Evolutionary conservation across 148 eudicot genomes (phyloP), one percentile per base, ranked within the genome.

Genomic region (Gaultheria prostrata): DNA sequence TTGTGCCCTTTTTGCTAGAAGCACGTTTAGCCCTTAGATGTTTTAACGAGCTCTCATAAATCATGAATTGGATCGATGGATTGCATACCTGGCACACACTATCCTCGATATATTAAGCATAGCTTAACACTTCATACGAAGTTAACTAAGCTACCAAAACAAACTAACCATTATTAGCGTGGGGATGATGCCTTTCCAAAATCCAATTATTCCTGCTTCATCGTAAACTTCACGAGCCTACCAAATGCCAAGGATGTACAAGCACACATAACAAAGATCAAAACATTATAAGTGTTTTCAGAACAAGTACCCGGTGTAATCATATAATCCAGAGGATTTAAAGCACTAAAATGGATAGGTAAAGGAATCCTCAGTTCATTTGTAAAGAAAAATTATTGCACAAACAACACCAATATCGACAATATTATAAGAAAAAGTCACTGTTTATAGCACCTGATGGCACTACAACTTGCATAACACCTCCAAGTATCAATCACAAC

Each of bases 21-120:
- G 91, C 85, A 57, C 90, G 93, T 85, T 91, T 94, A 73, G 89
- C 90, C 85, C 82, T 92, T 53, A 96, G 89, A 84, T 84, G 89
- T 83, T 85, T 94, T 72, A 93, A 78, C 15, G 92, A 90, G 30
- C 88, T 94, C 89, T 96, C 98, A 79, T 94, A 94, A 81, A 96
- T 92, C 98, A 94, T 94, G 89, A 96, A 96, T 80, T 96, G 98
- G 67, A 96, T 96, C 43, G 98, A 96, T 21, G 98, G 98, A 89
- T 96, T 96, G 88, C 95, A 94, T 18, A 96, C 98, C 98, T 95
- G 89, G 56, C 35, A 80, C 74, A 12, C 13, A 76, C 80, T 51
- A 56, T 76, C 33, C 46, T 72, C 70, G 70, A 30, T 61, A 72
- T 32, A 72, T 32, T 65, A 78, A 43, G 84, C 32, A 48, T 67